Conservation (phyloP, 2,329 filamentous ascomycete genomes). For the Ophiostoma fasciatum region DNA sequence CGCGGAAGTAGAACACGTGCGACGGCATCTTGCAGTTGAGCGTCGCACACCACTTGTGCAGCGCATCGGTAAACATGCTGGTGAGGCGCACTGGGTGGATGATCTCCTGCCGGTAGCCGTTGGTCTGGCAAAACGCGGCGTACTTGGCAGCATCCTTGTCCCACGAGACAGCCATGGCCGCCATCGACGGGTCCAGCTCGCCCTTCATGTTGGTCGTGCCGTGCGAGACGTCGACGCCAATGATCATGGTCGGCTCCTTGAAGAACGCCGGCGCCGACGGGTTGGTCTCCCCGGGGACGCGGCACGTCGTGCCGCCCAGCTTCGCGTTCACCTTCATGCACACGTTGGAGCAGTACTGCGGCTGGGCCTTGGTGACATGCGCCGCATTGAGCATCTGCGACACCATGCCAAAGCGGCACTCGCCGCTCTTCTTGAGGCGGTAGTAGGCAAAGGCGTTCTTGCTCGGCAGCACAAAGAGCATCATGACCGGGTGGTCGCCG, state of each 20-base stretch:
- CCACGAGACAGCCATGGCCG: conserved; percentile 71
- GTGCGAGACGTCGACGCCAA: conserved; percentile 87
- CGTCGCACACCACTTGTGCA: conserved; percentile 47
- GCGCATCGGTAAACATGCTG: conserved; percentile 48
- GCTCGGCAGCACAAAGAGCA: conserved; percentile 64
- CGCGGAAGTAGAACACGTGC: conserved; percentile 84
- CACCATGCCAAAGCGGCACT: conserved; percentile 70
- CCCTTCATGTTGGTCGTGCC: conserved; percentile 42
- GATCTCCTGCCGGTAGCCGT: conserved; percentile 70
- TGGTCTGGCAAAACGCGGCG: conserved; percentile 65
- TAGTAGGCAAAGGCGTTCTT: conserved; percentile 62
- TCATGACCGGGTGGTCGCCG: conserved; percentile 50
- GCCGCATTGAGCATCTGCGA: conserved; percentile 66
- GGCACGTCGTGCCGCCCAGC: conserved; percentile 66
- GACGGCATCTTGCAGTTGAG: conserved; percentile 39
- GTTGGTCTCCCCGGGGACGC: conserved; percentile 20
- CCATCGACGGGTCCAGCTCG: conserved; percentile 55
- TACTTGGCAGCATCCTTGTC: conserved; percentile 62
- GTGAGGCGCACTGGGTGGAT: conserved; percentile 53
- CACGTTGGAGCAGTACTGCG: conserved; percentile 87
- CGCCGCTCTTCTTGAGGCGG: conserved; percentile 76
- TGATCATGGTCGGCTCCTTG: conserved; percentile 55
- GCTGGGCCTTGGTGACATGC: conserved; percentile 54
- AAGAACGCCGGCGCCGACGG: conserved; percentile 22
- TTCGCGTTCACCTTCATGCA: conserved; percentile 96